Conservation (phyloP, 192 early-diverging fungal species). For the Umbelopsis sp. region DNA sequence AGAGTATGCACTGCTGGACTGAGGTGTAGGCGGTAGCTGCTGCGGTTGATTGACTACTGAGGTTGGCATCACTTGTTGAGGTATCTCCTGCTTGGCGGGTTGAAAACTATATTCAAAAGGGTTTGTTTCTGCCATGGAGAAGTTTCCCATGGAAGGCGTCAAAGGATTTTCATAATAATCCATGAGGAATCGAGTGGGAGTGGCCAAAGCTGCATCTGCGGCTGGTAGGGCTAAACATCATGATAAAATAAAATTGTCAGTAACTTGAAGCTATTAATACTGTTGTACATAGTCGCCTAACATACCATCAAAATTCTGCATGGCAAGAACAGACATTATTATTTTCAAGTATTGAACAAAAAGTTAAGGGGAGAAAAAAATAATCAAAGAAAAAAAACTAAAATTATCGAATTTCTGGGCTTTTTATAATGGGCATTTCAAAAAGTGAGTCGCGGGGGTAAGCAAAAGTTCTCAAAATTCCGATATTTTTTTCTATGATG, state of each 20-base stretch:
- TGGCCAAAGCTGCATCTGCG: slow-evolving; percentile 16
- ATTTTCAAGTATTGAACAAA: not conserved
- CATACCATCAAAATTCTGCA: slow-evolving; percentile 12
- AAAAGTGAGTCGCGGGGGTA: not conserved
- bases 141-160: slow-evolving; percentile 22
- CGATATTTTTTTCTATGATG: not conserved
- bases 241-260: too few relatives aligned
- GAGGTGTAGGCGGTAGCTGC: not conserved
- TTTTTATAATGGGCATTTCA: not conserved
- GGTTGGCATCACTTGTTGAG: not conserved
- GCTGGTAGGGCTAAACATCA: too few relatives aligned
- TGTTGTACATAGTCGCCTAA: too few relatives aligned
- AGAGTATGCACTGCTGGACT: not conserved
- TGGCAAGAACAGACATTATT: not conserved
- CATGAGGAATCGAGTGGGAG: slow-evolving; percentile 34
- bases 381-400: not conserved
- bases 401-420: not conserved
- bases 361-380: not conserved
- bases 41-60: not conserved
- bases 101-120: slow-evolving; percentile 29
- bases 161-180: slow-evolving; percentile 31
- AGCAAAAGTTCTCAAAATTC: not conserved
- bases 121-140: slow-evolving; percentile 25
- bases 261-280: too few relatives aligned
- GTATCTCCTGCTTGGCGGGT: not conserved